Evolutionary conservation across 1,284 basidiomycete genomes (phyloP), one percentile per base, ranked within the genome.

Genomic region (Sanghuangporus baumii): DNA sequence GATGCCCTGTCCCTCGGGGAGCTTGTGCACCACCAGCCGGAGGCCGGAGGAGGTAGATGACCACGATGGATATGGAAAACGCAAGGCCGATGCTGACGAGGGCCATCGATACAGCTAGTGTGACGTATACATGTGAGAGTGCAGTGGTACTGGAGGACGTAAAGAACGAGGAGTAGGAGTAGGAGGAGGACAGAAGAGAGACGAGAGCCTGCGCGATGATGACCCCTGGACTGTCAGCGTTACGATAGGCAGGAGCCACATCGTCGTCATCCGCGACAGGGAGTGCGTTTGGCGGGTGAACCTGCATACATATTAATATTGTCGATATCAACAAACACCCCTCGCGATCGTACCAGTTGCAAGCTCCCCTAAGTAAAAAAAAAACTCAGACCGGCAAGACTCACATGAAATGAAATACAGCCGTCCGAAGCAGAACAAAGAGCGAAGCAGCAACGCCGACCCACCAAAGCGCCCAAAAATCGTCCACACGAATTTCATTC

Each of bases 401-500:
- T n/a, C n/a, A n/a, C n/a, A n/a, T n/a, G n/a, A n/a, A n/a, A n/a
- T 89, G 48, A 84, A 72, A 68, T 89, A 86, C 2, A 89, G 73
- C 63, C 87, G 76, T 8, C 85, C 84, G 71, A 88, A 83, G 66
- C 82, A 85, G 64, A 85, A 23, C 84, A 20, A 81, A n/a, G 4
- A 86, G 69, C 0, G 89, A 84, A 23, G 89, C 68, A 1, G 78
- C 72, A 1, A 84, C 77, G 65, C 89, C 83, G 43, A 87, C 66
- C 91, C 89, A 93, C 91, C 91, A 93, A 7, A 90, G 69, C 0
- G 70, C 81, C 83, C 89, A 88, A 18, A 88, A 18, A 89, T 74
- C 40, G 83, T 73, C 60, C 81, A 84, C 0, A 86, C 74, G 71
- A 90, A 88, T 23, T 2, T 23, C 23, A 23, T 2, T 23, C 23